phyloP scores from a whole-genome alignment of 2,329 filamentous ascomycete genomes.

The Fusarium xylarioides region DNA sequence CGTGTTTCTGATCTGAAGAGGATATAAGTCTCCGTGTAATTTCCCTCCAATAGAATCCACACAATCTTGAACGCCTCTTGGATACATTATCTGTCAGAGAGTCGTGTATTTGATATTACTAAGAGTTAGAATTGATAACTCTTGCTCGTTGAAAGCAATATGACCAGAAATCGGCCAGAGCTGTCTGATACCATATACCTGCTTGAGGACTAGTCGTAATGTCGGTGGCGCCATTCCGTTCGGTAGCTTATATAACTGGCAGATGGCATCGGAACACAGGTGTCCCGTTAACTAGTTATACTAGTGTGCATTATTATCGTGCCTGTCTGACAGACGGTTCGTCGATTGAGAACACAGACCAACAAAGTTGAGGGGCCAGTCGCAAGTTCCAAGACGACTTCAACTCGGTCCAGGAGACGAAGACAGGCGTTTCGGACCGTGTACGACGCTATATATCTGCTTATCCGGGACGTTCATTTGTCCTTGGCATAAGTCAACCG shows the following conservation, averaged over 20 bases:
- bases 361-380: neutral
- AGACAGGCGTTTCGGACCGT: neutral
- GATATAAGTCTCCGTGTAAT: neutral
- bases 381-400: neutral
- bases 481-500: neutral
- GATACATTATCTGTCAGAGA: neutral
- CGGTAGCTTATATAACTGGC: conserved; percentile 21
- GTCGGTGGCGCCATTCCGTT: conserved; percentile 34
- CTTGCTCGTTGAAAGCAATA: conserved; percentile 6
- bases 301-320: conserved; percentile 16
- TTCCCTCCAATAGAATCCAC: neutral
- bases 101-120: neutral
- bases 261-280: conserved; percentile 15
- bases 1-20: neutral
- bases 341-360: conserved; percentile 6
- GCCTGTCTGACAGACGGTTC: neutral
- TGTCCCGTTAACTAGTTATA: conserved; percentile 20
- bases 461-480: neutral
- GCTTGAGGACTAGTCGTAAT: conserved; percentile 15
- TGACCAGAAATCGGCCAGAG: neutral
- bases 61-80: neutral
- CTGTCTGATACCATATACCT: conserved; percentile 5
- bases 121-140: neutral
- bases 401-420: neutral
- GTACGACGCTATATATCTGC: neutral